phyloP scores from a whole-genome alignment of 768 basidiomycete genomes.

The Naganishia randhawae region DNA sequence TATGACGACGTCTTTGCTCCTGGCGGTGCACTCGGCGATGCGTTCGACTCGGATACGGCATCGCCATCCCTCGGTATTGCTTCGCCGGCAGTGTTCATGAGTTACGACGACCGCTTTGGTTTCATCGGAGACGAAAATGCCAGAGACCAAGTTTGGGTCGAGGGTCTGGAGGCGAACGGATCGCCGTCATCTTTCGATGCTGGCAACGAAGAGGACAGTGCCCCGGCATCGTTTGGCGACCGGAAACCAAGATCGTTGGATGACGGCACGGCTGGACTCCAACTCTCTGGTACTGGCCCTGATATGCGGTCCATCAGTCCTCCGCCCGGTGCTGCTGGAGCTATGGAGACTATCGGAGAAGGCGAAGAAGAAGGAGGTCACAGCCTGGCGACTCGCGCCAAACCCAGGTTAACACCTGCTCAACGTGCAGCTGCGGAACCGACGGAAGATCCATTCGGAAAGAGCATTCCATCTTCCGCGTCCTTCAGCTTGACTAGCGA shows the following conservation, averaged over 20 bases:
- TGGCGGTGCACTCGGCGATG: conserved; percentile 39
- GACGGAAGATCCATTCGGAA: conserved; percentile 26
- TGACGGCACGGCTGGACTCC: not conserved
- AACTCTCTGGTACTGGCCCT: not conserved
- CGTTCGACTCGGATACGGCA: conserved; percentile 31
- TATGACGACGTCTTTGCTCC: conserved; percentile 52
- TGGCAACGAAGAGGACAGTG: not conserved
- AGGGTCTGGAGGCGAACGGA: conserved; percentile 40
- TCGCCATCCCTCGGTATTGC: conserved; percentile 20
- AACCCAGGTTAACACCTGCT: conserved; percentile 21
- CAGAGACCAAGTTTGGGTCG: conserved; percentile 44
- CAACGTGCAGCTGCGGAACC: conserved; percentile 14
- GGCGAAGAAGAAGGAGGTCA: conserved; percentile 31
- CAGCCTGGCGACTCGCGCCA: not conserved
- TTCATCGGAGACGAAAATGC: conserved; percentile 18
- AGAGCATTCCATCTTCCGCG: conserved; percentile 1
- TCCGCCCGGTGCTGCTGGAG: conserved; percentile 28
- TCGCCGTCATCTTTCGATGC: not conserved
- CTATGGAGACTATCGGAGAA: conserved; percentile 42
- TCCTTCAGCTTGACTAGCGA: not conserved
- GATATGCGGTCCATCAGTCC: conserved; percentile 15
- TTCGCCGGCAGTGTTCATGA: conserved; percentile 10
- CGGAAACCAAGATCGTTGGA: not conserved
- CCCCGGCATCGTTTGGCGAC: not conserved
- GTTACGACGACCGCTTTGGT: conserved; percentile 21